Evolutionary conservation across 2,329 filamentous ascomycete species (phyloP), one percentile per base, ranked within the genome.

Genomic region (Huntiella savannae): DNA sequence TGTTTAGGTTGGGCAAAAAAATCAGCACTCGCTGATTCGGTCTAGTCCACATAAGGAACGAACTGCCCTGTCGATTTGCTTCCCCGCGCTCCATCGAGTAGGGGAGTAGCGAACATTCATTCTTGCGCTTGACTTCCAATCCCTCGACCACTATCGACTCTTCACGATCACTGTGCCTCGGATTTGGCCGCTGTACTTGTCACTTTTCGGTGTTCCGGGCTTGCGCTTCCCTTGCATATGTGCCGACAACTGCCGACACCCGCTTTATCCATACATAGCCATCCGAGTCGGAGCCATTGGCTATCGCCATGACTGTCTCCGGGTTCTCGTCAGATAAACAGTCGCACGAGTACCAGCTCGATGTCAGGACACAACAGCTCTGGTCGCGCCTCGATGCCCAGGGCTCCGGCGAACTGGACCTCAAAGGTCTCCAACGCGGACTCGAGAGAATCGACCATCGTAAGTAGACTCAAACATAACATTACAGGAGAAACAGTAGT

Each of bases 391-490:
- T 98, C 54, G 86, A 93, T 61, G 79, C 79, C 53, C 73, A 77
- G 53, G 70, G 71, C 49, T 77, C 79, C 55, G 84, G 84, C 49
- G 78, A 84, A 60, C 70, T 98, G 55, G 87, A 96, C 63, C 68
- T 92, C 53, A 77, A 80, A 60, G 86, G 77, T 32, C 66, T 98
- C 54, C 81, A 87, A 64, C 83, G 77, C 63, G 91, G 88, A 3
- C 65, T 98, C 58, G 77, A 70, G 60, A 82, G 78, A 62, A 85
- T 96, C 57, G 87, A 96, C 61, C 91, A 98, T 61, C 91, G 86
- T 93, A 58, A 63, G 68, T 45, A 10, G 12, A 28, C 8, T 7
- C 22, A 28, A 28, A 28, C 22, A 7, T 10, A 28, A 10, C 15
- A 16, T 8, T 32, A 5, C 4, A 43, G 4, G n/a, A 11, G 5